Evolutionary conservation across 2,329 filamentous ascomycete genomes (phyloP).

Genomic region (Clarireedia hainanense): DNA sequence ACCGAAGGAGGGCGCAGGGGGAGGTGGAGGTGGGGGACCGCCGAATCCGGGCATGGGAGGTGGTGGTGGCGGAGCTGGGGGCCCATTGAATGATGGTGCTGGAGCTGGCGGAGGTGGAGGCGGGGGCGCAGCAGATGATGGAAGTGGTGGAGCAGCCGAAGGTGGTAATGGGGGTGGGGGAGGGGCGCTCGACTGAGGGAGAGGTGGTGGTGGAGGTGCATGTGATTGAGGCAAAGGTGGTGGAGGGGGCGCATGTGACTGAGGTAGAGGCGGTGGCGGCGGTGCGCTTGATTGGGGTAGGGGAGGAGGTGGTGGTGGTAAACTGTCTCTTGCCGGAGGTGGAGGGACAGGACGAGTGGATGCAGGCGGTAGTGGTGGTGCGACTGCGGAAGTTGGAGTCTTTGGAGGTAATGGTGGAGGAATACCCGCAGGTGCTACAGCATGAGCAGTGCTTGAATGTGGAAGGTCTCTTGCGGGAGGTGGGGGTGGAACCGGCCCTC

Average conservation of each 20-base stretch:
- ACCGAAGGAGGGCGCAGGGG: conserved; percentile 28
- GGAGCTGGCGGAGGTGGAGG: conserved; percentile 38
- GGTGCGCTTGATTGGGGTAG: conserved; percentile 16
- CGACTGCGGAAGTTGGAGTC: conserved; percentile 34
- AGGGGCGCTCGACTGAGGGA: conserved; percentile 26
- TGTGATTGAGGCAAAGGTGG: conserved; percentile 9
- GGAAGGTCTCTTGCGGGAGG: conserved; percentile 42
- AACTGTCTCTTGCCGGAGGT: conserved; percentile 22
- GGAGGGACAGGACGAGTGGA: conserved; percentile 39
- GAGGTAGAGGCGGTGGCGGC: conserved; percentile 31
- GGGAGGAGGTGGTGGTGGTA: neutral
- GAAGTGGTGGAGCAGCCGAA: conserved; percentile 29
- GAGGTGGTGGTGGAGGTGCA: conserved; percentile 32
- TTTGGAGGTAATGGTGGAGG: conserved; percentile 37
- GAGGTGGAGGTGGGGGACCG: conserved; percentile 30
- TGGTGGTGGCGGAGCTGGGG: conserved; percentile 31
- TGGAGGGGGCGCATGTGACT: conserved; percentile 34
- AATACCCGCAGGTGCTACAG: conserved; percentile 27
- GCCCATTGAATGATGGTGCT: conserved; percentile 22
- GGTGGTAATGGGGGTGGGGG: conserved; percentile 33
- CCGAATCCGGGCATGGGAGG: conserved; percentile 9
- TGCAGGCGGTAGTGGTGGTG: conserved; percentile 44
- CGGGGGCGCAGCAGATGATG: conserved; percentile 27
- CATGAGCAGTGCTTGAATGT: conserved; percentile 41
- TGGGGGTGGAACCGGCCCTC: conserved; percentile 64